These are phyloP conservation scores for Polygonum aviculare DNA, from an alignment of 148 eudicot genomes.

Conservation along the genomic window DNA sequence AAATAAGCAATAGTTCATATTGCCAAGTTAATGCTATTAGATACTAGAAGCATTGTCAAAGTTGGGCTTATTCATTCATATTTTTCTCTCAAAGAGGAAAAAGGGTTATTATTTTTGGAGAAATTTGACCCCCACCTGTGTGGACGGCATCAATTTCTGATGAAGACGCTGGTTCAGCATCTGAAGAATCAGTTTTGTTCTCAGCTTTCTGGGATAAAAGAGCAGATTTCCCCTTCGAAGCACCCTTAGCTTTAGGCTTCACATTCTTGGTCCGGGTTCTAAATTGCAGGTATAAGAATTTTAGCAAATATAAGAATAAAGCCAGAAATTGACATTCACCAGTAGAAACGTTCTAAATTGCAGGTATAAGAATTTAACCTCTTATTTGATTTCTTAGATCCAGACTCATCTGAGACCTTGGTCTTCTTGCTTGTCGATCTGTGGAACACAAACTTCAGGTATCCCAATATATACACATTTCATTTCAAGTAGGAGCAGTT, in stretches of 20 bases:
- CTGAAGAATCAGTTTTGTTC: constrained; percentile 30
- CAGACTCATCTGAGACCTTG: constrained; percentile 26
- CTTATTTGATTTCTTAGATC: constrained; percentile 26
- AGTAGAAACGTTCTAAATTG: constrained; percentile 3
- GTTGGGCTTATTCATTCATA: neutral
- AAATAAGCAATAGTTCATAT: neutral
- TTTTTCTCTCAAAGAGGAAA: neutral
- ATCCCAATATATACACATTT: neutral
- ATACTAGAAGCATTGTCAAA: neutral
- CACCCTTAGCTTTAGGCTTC: constrained; percentile 28
- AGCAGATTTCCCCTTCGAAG: constrained; percentile 25
- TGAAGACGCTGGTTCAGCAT: constrained; percentile 26
- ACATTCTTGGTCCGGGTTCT: constrained; percentile 43
- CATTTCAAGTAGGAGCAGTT: neutral
- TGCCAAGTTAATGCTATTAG: neutral
- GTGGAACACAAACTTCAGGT: constrained; percentile 6
- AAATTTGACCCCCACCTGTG: constrained; percentile 30
- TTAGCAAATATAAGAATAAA: constrained; percentile 8
- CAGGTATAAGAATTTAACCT: constrained; percentile 22
- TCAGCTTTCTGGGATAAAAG: constrained; percentile 26
- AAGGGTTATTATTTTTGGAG: neutral
- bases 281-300: too few relatives aligned
- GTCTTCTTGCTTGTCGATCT: constrained; percentile 47
- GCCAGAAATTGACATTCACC: neutral
- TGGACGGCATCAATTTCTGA: constrained; percentile 33